phyloP scores from a whole-genome alignment of 345 rosid genomes.

The Nasturtium officinale region DNA sequence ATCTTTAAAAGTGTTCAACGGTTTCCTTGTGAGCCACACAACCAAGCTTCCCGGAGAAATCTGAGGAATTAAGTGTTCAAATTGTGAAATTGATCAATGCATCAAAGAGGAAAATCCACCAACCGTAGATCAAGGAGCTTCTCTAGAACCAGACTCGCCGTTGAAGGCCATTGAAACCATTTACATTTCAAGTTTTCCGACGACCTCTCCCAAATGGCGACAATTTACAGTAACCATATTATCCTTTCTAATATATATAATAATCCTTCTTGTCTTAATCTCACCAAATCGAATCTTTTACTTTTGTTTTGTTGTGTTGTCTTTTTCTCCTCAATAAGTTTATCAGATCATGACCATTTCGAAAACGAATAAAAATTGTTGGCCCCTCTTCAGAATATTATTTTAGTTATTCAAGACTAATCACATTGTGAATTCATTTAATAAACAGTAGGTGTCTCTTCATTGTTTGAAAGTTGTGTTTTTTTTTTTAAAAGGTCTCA shows the following conservation, averaged over 20 bases:
- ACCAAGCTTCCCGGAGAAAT: slow-evolving; percentile 11
- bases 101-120: slow-evolving; percentile 58
- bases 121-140: slow-evolving; percentile 82
- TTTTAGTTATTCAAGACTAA: background rate
- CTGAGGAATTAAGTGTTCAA: slow-evolving; percentile 10
- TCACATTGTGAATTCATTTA: slow-evolving; percentile 23
- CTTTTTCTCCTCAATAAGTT: slow-evolving; percentile 1
- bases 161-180: slow-evolving; percentile 57
- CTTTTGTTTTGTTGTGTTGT: slow-evolving; percentile 12
- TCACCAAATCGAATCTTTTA: slow-evolving; percentile 6
- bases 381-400: background rate
- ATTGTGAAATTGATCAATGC: slow-evolving; percentile 47
- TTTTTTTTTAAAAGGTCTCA: background rate
- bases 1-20: background rate
- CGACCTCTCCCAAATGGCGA: slow-evolving; percentile 47
- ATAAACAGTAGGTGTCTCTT: slow-evolving; percentile 40
- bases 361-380: background rate
- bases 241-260: background rate
- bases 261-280: background rate
- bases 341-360: background rate
- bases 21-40: slow-evolving; percentile 1
- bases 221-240: background rate
- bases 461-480: background rate
- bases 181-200: slow-evolving; percentile 6
- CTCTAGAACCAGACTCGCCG: slow-evolving; percentile 76